Conservation (phyloP, 164 flowering plant genomes). For the Vitis riparia region DNA sequence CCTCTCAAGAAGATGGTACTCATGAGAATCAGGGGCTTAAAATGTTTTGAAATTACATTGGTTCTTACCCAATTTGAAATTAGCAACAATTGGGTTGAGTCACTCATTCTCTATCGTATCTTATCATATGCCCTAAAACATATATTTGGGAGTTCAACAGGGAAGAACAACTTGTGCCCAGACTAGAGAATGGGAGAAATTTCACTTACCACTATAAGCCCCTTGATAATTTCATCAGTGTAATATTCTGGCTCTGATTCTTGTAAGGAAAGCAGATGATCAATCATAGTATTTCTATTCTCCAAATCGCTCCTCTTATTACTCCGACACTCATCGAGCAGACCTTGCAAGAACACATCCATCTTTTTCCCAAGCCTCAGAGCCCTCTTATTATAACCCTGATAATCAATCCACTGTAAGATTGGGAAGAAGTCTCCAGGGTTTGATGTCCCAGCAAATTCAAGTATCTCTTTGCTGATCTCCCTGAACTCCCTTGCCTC, state of each 20-base stretch:
- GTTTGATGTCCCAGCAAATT: not conserved
- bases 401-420: not conserved
- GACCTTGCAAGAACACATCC: slow-evolving; percentile 7
- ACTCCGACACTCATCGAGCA: slow-evolving; percentile 1
- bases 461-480: not conserved
- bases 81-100: too few relatives aligned
- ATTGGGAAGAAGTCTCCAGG: not conserved
- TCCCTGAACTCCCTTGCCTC: not conserved
- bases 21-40: too few relatives aligned
- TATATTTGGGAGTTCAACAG: too few relatives aligned
- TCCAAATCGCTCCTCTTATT: not conserved
- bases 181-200: not conserved
- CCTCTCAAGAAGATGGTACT: too few relatives aligned
- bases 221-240: slow-evolving; percentile 17
- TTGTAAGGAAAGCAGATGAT: slow-evolving; percentile 13
- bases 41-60: too few relatives aligned
- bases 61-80: too few relatives aligned
- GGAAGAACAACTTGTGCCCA: not conserved
- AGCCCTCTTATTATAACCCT: not conserved
- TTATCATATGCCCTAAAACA: too few relatives aligned
- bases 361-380: not conserved
- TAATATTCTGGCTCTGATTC: slow-evolving; percentile 13
- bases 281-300: slow-evolving; percentile 12
- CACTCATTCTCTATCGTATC: too few relatives aligned
- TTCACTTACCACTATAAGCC: slow-evolving; percentile 7